These are phyloP conservation scores for Penicillium riverlandense DNA, from an alignment of 495 filamentous ascomycete species.

Conservation along the genomic window DNA sequence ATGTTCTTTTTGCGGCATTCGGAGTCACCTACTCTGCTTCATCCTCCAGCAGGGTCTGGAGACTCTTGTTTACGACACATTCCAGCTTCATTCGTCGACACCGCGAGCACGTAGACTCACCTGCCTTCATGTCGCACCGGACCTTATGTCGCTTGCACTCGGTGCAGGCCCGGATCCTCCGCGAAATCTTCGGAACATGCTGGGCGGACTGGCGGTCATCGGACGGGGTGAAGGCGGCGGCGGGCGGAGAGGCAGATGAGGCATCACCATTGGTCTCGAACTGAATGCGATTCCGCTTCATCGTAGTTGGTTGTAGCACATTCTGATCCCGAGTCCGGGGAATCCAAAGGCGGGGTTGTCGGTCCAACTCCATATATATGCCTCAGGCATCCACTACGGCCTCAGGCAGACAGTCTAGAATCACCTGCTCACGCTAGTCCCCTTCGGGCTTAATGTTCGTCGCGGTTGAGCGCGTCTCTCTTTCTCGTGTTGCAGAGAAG, in stretches of 20 bases:
- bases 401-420: constrained; percentile 6
- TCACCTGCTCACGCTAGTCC: constrained; percentile 20
- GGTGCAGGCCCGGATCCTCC: constrained; percentile 48
- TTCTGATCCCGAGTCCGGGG: constrained; percentile 16
- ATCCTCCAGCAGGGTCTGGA: constrained; percentile 47
- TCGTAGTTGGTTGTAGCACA: constrained; percentile 10
- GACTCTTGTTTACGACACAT: constrained; percentile 48
- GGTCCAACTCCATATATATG: constrained; percentile 14
- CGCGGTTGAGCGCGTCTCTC: constrained; percentile 25
- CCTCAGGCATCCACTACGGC: constrained; percentile 14
- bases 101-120: constrained; percentile 37
- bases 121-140: constrained; percentile 43
- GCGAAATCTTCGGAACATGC: constrained; percentile 48
- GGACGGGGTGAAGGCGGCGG: constrained; percentile 23
- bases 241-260: constrained; percentile 28
- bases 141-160: constrained; percentile 50
- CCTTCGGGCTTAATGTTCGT: constrained; percentile 22
- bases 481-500: neutral
- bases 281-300: constrained; percentile 42
- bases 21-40: constrained; percentile 35
- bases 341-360: constrained; percentile 19
- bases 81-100: constrained; percentile 45
- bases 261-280: constrained; percentile 38
- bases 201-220: constrained; percentile 19
- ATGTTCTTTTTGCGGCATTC: neutral